Conservation (phyloP, 2,329 filamentous ascomycete species). For the Diaporthe sp. region DNA sequence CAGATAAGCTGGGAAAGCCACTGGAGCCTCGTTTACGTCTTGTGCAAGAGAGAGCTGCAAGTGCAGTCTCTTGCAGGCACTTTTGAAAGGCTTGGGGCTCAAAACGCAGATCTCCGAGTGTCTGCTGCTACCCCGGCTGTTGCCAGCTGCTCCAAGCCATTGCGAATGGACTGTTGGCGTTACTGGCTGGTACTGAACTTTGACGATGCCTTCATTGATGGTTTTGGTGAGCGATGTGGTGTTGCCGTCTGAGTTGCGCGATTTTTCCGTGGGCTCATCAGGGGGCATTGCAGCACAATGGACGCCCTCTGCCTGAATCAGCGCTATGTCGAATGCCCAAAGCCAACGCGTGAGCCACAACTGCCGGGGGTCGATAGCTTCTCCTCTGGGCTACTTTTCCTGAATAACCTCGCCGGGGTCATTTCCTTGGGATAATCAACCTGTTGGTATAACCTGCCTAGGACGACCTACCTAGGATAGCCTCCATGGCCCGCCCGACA, state of each 20-base stretch:
- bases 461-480: background rate
- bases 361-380: background rate
- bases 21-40: background rate
- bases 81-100: background rate
- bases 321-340: background rate
- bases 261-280: background rate
- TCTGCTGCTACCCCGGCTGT: constrained; percentile 18
- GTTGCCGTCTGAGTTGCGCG: background rate
- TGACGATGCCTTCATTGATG: constrained; percentile 1
- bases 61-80: constrained; percentile 12
- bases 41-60: constrained; percentile 25
- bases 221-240: background rate
- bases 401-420: background rate
- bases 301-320: constrained; percentile 3
- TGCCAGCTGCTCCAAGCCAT: constrained; percentile 18
- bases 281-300: constrained; percentile 2
- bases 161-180: background rate
- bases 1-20: constrained; percentile 29
- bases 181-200: background rate
- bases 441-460: background rate
- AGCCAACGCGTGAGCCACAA: background rate
- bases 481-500: background rate
- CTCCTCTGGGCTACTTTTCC: background rate
- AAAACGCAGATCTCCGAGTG: background rate
- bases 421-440: background rate